Base-by-base conservation (phyloP, 805 yeast genomes). In the Kuraishia borneana region DNA sequence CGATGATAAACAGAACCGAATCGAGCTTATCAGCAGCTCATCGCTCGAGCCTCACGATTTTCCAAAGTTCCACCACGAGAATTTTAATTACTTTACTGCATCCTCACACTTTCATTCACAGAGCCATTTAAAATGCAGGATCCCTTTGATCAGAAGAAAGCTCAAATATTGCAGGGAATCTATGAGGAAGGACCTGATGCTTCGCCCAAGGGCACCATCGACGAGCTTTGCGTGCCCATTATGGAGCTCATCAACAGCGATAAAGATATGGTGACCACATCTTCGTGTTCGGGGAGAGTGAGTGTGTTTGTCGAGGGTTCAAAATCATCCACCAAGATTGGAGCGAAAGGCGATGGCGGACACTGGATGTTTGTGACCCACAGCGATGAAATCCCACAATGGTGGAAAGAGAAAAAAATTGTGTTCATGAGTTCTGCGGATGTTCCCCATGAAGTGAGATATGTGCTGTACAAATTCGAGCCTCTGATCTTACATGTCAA, bases 151-250 rank as follows among this genome's bases (percentile, higher is more conserved):
- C 87, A 78, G 49, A 81, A 80, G 56, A 81, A 82, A 43, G 39
- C 42, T 9, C 48, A 60, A 28, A 71, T 81, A 5, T 51, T 79
- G 6, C 42, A 51, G n/a, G 80, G 73, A 33, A 76, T 81, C 6
- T 46, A 51, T 2, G 49, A 58, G 3, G 32, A 20, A n/a, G 51
- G 58, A 9, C 75, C 73, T 3, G 89, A 80, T 53, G 60, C 74
- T n/a, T 81, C 94, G 2, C 95, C 95, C 12, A 87, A 85, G 47
- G 95, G 95, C 1, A 68, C 84, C 2, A 76, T 84, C n/a, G 95
- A 85, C 54, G 73, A 58, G 32, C 58, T 69, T 16, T 78, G 94
- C 45, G 47, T 78, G 9, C 94, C 95, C 2, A 65, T 85, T 14
- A 83, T 85, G 39, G 54, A 71, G 12, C 50, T 76, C 12, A 78